These are phyloP conservation scores for Coniochaeta hoffmannii DNA, from an alignment of 2,329 filamentous ascomycete genomes.

Conservation along the genomic window DNA sequence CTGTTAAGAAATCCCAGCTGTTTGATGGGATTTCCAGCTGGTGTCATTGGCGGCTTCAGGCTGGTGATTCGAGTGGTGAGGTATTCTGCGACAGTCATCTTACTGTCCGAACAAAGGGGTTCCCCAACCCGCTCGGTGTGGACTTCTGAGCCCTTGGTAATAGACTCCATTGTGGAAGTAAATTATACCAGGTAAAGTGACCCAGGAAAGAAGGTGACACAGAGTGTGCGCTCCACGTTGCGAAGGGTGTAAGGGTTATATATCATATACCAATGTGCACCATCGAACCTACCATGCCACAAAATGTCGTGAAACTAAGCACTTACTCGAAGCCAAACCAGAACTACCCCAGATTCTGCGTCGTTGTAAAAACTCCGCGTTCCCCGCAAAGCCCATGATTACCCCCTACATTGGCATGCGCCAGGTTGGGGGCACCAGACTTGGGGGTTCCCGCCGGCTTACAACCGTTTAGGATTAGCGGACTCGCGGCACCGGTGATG, in stretches of 20 bases:
- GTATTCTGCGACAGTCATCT: conserved; percentile 38
- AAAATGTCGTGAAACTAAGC: no score
- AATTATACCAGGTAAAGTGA: neutral
- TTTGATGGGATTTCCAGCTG: conserved; percentile 42
- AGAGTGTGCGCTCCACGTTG: neutral
- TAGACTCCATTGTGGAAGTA: neutral
- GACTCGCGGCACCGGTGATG: no score
- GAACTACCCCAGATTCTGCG: neutral
- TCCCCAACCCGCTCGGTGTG: neutral
- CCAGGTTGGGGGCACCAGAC: neutral
- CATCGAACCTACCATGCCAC: no score
- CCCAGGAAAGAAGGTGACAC: neutral
- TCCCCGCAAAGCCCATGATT: neutral
- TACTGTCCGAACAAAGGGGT: neutral
- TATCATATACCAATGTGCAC: no score
- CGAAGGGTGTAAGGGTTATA: neutral
- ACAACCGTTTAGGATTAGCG: no score
- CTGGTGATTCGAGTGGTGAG: conserved; percentile 42
- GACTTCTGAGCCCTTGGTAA: neutral
- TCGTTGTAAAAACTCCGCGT: no score
- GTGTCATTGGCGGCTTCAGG: conserved; percentile 48
- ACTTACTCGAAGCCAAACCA: neutral
- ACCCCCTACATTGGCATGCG: neutral
- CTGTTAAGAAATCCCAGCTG: conserved; percentile 38
- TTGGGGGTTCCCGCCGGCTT: neutral